Conservation (phyloP, 768 basidiomycete species). For the Boletus huronensis region DNA sequence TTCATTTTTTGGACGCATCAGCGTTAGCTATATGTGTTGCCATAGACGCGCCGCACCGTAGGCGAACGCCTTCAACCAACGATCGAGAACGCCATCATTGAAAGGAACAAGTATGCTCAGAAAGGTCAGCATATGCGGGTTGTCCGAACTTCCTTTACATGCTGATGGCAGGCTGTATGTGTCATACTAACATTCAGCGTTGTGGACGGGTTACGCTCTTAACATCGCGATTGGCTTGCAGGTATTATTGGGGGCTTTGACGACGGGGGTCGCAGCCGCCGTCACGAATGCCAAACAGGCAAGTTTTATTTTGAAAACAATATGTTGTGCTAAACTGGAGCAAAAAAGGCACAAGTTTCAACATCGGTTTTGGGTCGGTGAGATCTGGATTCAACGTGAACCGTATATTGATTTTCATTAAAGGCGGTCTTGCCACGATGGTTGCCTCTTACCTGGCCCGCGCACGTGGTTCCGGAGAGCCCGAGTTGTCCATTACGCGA, state of each 20-base stretch:
- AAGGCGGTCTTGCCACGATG: constrained; percentile 64
- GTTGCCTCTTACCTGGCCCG: constrained; percentile 72
- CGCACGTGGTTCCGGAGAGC: constrained; percentile 65
- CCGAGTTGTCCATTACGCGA: constrained; percentile 55
- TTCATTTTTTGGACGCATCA: background rate
- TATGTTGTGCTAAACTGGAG: background rate
- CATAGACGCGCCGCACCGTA: constrained; percentile 36
- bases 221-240: constrained; percentile 59
- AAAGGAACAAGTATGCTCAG: constrained; percentile 43
- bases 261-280: constrained; percentile 58
- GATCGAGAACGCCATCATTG: constrained; percentile 41
- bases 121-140: constrained; percentile 36
- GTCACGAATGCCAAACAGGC: constrained; percentile 41
- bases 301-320: constrained; percentile 8
- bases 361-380: constrained; percentile 39
- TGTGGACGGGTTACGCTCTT: constrained; percentile 31
- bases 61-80: constrained; percentile 56
- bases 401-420: background rate
- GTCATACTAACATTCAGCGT: constrained; percentile 28
- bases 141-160: background rate
- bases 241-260: constrained; percentile 61
- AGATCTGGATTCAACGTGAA: background rate
- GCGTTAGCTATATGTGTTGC: background rate
- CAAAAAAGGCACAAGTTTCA: constrained; percentile 34
- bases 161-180: background rate